Base-by-base conservation (phyloP, 495 filamentous ascomycete species). In the Penicillium dipodomyicola region DNA sequence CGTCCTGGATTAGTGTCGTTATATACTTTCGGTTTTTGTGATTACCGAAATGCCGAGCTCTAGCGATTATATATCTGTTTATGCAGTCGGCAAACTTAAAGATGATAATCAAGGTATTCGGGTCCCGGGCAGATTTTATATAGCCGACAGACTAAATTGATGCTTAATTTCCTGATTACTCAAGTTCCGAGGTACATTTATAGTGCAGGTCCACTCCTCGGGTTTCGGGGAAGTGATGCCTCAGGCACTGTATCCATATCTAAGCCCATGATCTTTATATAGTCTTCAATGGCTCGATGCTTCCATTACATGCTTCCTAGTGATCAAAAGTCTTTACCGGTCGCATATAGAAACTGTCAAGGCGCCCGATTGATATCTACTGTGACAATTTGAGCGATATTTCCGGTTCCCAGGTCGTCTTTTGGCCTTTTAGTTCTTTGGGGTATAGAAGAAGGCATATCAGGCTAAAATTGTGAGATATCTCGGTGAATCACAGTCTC, bases 161-260 rank as follows among this genome's bases (percentile, higher is more conserved):
- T 25, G 41, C 14, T 47, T 39, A 17, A 46, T 58, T 58, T 57
- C 47, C 2, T 58, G 55, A 58, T 58, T 58, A 58, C 40, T 58
- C 48, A 52, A 33, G 39, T 58, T 39, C 55, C 54, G 54, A 54
- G 43, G 52, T 39, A 12, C 30, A 33, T 33, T 4, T 4, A 2
- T 30, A 30, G 40, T 27, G 29, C n/a, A 15, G 22, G 3, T 30
- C 10, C 30, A 33, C 30, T 33, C 30, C 11, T 11, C 5, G 25
- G 41, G 19, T 10, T 32, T 45, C 27, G 15, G 14, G 9, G 33
- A 48, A 22, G 4, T 17, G 1, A 1, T 40, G 33, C 32, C 22
- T 47, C 29, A 47, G 29, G 15, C 33, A 40, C 29, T 0, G 9
- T 1, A 15, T 17, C 4, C 17, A 17, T 6, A 6, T 32, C 14